These are phyloP conservation scores for Coprinopsis marcescibilis DNA, from an alignment of 768 basidiomycete species.

Conservation along the genomic window DNA sequence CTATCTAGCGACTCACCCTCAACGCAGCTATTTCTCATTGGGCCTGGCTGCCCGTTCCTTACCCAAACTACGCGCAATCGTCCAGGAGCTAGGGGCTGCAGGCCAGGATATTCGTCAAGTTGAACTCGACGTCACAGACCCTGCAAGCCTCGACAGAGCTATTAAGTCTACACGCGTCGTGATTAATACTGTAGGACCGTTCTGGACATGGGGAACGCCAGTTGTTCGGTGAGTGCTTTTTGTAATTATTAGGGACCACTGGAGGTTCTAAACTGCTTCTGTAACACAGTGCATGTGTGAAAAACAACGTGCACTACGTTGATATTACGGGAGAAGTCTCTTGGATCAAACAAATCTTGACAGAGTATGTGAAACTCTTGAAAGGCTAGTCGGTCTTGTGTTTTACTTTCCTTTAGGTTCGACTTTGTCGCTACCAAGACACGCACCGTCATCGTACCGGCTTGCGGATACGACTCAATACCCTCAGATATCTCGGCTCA, in stretches of 20 bases:
- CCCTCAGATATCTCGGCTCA: conserved; percentile 69
- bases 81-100: conserved; percentile 39
- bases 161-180: conserved; percentile 61
- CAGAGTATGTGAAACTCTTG: conserved; percentile 35
- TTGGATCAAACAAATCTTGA: conserved; percentile 62
- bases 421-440: conserved; percentile 68
- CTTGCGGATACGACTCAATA: conserved; percentile 73
- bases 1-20: conserved; percentile 63
- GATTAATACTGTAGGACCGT: conserved; percentile 76
- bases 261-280: too few relatives aligned
- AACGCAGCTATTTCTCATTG: conserved; percentile 55
- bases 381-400: conserved; percentile 1
- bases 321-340: conserved; percentile 74
- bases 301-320: conserved; percentile 74
- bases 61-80: conserved; percentile 50
- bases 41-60: conserved; percentile 66
- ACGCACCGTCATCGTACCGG: conserved; percentile 71
- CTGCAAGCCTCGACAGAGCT: conserved; percentile 45
- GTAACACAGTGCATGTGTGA: conserved; percentile 73
- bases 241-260: not conserved
- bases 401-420: conserved; percentile 37
- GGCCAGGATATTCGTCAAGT: conserved; percentile 34
- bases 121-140: conserved; percentile 55
- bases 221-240: conserved; percentile 51
- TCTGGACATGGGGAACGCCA: conserved; percentile 62